Evolutionary conservation across 331 rosid genomes (phyloP).

Genomic region (Stylosanthes scabra): DNA sequence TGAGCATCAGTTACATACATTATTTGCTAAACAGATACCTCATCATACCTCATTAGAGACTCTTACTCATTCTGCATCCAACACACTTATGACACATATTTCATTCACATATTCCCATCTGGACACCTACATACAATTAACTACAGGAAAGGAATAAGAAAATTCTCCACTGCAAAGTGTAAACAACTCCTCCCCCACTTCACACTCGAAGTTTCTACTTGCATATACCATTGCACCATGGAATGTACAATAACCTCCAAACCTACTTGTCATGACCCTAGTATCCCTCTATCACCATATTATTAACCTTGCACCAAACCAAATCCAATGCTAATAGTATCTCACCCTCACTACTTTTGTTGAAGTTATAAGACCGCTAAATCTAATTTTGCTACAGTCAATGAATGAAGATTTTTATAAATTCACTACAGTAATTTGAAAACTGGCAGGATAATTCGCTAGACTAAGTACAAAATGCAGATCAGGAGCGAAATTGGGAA

Average conservation of each 20-base stretch:
- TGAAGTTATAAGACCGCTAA: background rate
- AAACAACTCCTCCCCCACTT: constrained; percentile 1
- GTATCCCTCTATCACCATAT: background rate
- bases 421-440: background rate
- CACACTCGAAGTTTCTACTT: background rate
- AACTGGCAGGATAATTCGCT: constrained; percentile 8
- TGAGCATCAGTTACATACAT: background rate
- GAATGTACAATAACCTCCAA: constrained; percentile 10
- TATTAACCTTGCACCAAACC: constrained; percentile 10
- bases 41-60: background rate
- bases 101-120: constrained; percentile 11
- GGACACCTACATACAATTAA: background rate
- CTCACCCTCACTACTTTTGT: background rate
- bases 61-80: constrained; percentile 10
- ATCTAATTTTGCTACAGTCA: background rate
- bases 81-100: background rate
- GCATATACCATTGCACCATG: background rate
- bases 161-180: constrained; percentile 3
- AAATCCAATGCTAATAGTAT: background rate
- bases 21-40: background rate
- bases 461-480: background rate
- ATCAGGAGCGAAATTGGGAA: background rate
- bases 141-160: constrained; percentile 1
- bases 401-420: background rate
- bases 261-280: background rate